These are phyloP conservation scores for Apostasia shenzhenica DNA, from an alignment of 106 monocot species.

Conservation along the genomic window DNA sequence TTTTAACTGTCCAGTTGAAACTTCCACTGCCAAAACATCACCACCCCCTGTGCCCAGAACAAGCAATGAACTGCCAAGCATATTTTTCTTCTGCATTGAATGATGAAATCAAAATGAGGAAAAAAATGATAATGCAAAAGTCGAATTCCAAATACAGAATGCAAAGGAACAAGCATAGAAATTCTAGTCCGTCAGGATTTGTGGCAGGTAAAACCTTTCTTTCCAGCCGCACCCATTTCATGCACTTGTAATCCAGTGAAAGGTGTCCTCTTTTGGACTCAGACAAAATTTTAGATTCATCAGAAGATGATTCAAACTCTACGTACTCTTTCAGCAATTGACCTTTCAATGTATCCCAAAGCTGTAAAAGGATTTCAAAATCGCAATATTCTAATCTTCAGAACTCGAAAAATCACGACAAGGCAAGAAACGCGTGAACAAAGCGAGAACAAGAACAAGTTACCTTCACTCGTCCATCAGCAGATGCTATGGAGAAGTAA, in stretches of 20 bases:
- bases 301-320: constrained; percentile 19
- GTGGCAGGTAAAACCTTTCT: constrained; percentile 40
- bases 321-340: constrained; percentile 65
- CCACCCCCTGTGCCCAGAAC: constrained; percentile 85
- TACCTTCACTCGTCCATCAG: constrained; percentile 86
- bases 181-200: background rate
- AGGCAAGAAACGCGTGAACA: background rate
- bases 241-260: constrained; percentile 82
- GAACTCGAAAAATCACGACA: background rate
- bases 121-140: background rate
- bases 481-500: constrained; percentile 58
- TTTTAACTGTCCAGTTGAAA: constrained; percentile 51
- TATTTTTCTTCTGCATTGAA: constrained; percentile 62
- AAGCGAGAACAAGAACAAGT: constrained; percentile 1
- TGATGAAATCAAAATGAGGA: background rate
- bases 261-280: constrained; percentile 58
- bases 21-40: constrained; percentile 82
- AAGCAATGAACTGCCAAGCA: constrained; percentile 36
- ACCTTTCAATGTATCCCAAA: constrained; percentile 78
- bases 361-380: constrained; percentile 21
- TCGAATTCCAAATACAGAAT: background rate
- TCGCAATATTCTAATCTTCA: background rate
- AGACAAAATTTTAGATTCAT: constrained; percentile 13
- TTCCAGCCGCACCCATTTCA: constrained; percentile 77
- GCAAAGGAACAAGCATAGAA: background rate